A percentile compares a stretch with the other conserved stretches of the same genome.
Evolutionary conservation across 768 basidiomycete genomes (phyloP).

Genomic region (Boletus tomentosulus): DNA sequence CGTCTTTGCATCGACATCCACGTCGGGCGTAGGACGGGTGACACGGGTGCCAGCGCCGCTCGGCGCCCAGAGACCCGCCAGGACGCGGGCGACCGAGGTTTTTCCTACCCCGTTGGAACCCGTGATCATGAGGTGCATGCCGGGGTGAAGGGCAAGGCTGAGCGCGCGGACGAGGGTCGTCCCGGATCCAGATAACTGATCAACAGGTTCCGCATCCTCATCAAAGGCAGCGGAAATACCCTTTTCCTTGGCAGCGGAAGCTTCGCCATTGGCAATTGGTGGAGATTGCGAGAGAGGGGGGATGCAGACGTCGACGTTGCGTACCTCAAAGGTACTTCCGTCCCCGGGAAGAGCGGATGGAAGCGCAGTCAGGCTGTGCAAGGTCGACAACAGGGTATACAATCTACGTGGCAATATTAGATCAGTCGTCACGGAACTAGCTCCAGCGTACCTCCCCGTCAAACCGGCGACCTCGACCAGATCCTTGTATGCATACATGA

Average conservation of each 20-base stretch:
- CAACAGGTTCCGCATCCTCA: constrained; percentile 13
- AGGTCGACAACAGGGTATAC: constrained; percentile 80
- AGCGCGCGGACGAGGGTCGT: constrained; percentile 65
- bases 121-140: constrained; percentile 91
- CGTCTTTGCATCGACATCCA: constrained; percentile 24
- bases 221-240: constrained; percentile 1
- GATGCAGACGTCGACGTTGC: constrained; percentile 67
- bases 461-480: constrained; percentile 92
- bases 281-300: constrained; percentile 31
- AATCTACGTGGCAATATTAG: constrained; percentile 44
- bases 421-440: background rate
- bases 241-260: constrained; percentile 2
- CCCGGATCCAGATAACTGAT: constrained; percentile 19
- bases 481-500: constrained; percentile 98
- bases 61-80: constrained; percentile 87
- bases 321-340: constrained; percentile 53
- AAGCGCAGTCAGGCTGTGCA: constrained; percentile 66
- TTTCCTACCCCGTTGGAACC: constrained; percentile 93
- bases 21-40: constrained; percentile 24
- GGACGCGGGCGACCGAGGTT: constrained; percentile 81
- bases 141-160: constrained; percentile 55
- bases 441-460: constrained; percentile 47
- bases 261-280: background rate
- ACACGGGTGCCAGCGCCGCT: constrained; percentile 34
- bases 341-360: constrained; percentile 34